These are phyloP conservation scores for Inga oerstediana DNA, from an alignment of 306 rosid genomes.

Conservation along the genomic window DNA sequence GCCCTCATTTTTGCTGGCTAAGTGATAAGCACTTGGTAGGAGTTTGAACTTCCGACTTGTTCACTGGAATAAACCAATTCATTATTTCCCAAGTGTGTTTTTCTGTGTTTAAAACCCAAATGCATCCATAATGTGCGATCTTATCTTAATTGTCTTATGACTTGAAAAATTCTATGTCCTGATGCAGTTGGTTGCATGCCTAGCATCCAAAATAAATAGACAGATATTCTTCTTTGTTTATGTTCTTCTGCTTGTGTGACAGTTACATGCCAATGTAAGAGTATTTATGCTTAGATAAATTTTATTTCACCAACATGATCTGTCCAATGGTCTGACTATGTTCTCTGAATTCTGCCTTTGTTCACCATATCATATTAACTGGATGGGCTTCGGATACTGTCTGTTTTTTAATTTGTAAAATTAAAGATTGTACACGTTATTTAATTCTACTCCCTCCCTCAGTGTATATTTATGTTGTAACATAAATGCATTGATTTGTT, in stretches of 20 bases:
- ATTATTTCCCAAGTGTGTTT: neutral
- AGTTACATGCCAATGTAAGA: neutral
- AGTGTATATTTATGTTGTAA: constrained; percentile 1
- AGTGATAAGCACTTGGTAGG: no score
- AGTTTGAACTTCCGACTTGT: no score
- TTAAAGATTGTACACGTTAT: neutral
- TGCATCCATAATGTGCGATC: constrained; percentile 2
- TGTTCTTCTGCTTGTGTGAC: neutral
- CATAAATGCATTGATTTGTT: constrained; percentile 19
- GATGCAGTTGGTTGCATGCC: neutral
- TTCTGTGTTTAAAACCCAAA: constrained; percentile 13
- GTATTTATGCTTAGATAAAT: neutral
- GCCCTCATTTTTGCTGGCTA: no score
- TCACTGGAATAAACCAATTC: no score
- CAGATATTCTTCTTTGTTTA: neutral
- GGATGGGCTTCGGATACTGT: neutral
- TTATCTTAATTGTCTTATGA: neutral
- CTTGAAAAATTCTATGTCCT: neutral
- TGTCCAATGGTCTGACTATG: neutral
- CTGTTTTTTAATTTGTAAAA: constrained; percentile 3
- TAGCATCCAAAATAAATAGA: neutral
- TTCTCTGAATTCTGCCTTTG: constrained; percentile 1
- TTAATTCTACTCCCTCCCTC: neutral
- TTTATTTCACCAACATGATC: neutral
- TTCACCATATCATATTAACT: neutral